These are phyloP conservation scores for Apiotrichum porosum DNA, from an alignment of 1,284 basidiomycete genomes.

Conservation along the genomic window DNA sequence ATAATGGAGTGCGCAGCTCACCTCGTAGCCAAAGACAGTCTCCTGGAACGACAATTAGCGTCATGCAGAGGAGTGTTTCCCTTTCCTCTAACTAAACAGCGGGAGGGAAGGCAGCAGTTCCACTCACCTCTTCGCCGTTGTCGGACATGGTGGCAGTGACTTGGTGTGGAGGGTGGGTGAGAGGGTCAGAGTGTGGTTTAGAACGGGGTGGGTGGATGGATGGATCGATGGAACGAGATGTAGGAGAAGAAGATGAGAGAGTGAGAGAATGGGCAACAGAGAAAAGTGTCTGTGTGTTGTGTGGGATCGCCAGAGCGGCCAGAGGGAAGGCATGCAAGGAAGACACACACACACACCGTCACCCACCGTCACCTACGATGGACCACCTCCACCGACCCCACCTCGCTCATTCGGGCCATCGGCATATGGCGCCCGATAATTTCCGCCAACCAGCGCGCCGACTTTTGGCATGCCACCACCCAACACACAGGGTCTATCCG, in stretches of 20 bases:
- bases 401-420: too few species aligned
- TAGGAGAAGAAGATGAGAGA: background rate
- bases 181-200: background rate
- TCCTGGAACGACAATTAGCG: background rate
- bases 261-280: background rate
- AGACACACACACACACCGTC: too few species aligned
- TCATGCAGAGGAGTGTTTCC: background rate
- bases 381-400: constrained; percentile 23
- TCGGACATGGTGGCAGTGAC: constrained; percentile 26
- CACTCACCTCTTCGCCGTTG: constrained; percentile 28
- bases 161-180: background rate
- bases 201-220: background rate
- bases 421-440: too few species aligned
- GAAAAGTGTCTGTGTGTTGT: background rate
- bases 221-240: background rate
- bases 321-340: too few species aligned
- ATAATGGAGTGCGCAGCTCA: background rate
- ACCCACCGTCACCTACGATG: too few species aligned
- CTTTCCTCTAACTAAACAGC: background rate
- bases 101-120: background rate
- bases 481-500: too few species aligned
- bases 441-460: too few species aligned
- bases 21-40: constrained; percentile 20
- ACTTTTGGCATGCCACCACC: too few species aligned
- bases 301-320: too few species aligned